A percentile compares a stretch with the other conserved stretches of the same genome.
Evolutionary conservation across 148 eudicot species (phyloP).

Genomic region (Fagopyrum homotropicum): DNA sequence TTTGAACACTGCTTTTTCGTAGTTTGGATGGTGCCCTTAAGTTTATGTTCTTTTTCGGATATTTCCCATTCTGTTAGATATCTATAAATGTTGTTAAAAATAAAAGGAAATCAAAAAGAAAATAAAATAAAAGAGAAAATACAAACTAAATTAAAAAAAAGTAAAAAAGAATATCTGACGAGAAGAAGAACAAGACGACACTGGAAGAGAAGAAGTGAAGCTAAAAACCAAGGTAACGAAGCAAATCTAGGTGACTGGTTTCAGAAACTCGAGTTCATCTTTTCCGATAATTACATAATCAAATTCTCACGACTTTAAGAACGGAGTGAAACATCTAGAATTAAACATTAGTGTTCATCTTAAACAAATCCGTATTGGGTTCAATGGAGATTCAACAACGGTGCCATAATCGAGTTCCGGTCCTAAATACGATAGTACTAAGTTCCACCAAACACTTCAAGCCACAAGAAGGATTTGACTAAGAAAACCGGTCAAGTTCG

Average conservation of each 20-base stretch:
- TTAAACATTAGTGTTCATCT: conserved; percentile 28
- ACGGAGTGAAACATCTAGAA: conserved; percentile 22
- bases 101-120: no score
- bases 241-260: conserved; percentile 45
- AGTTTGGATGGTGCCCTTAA: no score
- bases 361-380: neutral
- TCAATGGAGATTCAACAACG: conserved; percentile 17
- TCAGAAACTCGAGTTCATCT: conserved; percentile 32
- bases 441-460: conserved; percentile 42
- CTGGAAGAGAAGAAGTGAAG: no score
- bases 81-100: no score
- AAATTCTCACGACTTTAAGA: conserved; percentile 25
- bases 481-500: conserved; percentile 65
- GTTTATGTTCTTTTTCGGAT: no score
- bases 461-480: conserved; percentile 30
- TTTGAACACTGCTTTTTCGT: no score
- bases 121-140: no score
- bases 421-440: conserved; percentile 16
- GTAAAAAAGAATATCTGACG: no score
- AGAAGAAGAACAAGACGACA: no score
- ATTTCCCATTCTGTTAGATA: no score
- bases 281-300: conserved; percentile 20
- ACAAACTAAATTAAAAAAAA: no score
- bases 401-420: conserved; percentile 44
- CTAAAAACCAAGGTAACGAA: no score